These are phyloP conservation scores for Pseudocohnilembus persalinus DNA, from an alignment of 169 alveolate genomes.

Conservation along the genomic window DNA sequence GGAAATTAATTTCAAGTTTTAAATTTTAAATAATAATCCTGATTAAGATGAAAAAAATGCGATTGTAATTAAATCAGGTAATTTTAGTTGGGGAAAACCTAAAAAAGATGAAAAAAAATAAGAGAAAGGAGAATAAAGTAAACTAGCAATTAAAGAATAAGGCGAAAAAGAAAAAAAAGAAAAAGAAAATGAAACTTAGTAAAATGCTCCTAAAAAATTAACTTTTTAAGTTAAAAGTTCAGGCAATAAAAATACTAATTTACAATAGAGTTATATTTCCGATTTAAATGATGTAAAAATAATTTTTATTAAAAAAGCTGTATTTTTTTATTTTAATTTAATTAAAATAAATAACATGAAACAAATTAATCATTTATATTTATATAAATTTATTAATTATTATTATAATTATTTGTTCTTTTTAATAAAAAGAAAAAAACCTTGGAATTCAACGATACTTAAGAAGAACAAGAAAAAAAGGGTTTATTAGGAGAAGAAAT, in stretches of 20 bases:
- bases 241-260: not conserved
- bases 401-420: too few species aligned
- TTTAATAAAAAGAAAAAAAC: too few species aligned
- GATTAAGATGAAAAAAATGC: conserved; percentile 32
- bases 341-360: too few species aligned
- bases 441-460: not conserved
- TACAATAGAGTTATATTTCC: too few species aligned
- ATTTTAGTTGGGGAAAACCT: conserved; percentile 51
- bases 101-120: conserved; percentile 13
- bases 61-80: conserved; percentile 41
- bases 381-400: too few species aligned
- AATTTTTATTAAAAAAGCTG: too few species aligned
- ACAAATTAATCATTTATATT: too few species aligned
- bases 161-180: too few species aligned
- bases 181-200: not conserved
- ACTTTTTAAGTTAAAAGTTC: too few species aligned
- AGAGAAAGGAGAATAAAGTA: conserved; percentile 23
- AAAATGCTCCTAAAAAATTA: not conserved
- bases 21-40: conserved; percentile 18
- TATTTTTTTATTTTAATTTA: too few species aligned
- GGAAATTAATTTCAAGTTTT: conserved; percentile 37
- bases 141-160: not conserved
- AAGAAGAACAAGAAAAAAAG: not conserved
- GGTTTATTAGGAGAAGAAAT: not conserved
- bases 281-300: too few species aligned